A percentile compares a stretch with the other conserved stretches of the same genome.
phyloP scores from a whole-genome alignment of 345 rosid species.

The Aethionema arabicum region DNA sequence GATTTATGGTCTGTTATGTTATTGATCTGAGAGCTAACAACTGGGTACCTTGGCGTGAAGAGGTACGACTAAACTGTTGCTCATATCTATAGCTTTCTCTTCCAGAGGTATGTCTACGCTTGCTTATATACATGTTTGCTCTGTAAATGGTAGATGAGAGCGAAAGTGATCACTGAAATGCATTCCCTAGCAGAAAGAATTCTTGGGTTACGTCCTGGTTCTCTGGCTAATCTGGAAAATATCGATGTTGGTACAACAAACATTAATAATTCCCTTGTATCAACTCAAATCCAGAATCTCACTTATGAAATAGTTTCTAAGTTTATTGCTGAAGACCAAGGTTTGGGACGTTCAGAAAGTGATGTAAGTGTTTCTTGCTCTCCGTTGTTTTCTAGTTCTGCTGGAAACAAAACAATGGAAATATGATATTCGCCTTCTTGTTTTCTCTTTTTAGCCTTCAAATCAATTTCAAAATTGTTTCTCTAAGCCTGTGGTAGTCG shows the following conservation, averaged over 20 bases:
- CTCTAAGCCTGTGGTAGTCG: constrained; percentile 83
- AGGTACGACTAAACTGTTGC: constrained; percentile 45
- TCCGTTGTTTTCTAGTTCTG: constrained; percentile 3
- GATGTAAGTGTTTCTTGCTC: constrained; percentile 46
- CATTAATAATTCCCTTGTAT: constrained; percentile 42
- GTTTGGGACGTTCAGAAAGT: constrained; percentile 62
- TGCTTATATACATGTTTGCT: constrained; percentile 8
- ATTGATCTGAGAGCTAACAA: constrained; percentile 74
- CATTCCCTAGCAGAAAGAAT: constrained; percentile 88
- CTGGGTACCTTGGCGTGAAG: constrained; percentile 96
- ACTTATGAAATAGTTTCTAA: constrained; percentile 67
- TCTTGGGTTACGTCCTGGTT: constrained; percentile 93
- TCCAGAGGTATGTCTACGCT: background rate
- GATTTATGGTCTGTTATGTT: constrained; percentile 81
- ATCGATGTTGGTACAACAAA: constrained; percentile 22
- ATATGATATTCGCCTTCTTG: background rate
- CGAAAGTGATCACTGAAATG: constrained; percentile 89
- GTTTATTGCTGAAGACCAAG: constrained; percentile 73
- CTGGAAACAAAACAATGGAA: background rate
- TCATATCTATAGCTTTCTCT: background rate
- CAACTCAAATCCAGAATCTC: constrained; percentile 49
- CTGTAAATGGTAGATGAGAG: constrained; percentile 63
- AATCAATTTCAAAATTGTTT: constrained; percentile 60
- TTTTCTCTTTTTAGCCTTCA: constrained; percentile 41
- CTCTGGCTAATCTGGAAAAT: constrained; percentile 73